These are phyloP conservation scores for Ogataea trehalophila DNA, from an alignment of 805 yeast species.

Conservation along the genomic window DNA sequence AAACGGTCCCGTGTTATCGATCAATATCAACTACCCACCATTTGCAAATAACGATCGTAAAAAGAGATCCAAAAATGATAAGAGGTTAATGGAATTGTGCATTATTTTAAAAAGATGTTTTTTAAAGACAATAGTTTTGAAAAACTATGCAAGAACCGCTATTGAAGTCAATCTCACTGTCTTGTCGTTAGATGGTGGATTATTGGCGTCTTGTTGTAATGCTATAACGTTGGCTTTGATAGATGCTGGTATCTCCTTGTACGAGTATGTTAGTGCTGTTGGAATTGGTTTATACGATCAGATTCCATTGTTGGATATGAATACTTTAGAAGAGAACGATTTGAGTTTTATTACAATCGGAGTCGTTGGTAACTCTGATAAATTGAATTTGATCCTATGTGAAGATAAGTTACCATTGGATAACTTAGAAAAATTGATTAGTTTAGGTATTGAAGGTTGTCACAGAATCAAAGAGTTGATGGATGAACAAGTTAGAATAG, in stretches of 20 bases:
- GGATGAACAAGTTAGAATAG: constrained; percentile 79
- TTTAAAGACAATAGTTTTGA: constrained; percentile 65
- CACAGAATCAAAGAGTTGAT: constrained; percentile 76
- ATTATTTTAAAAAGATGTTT: constrained; percentile 66
- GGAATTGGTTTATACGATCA: constrained; percentile 77
- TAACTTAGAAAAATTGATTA: constrained; percentile 66
- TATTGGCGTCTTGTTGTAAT: constrained; percentile 73
- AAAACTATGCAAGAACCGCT: constrained; percentile 76
- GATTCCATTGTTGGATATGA: constrained; percentile 74
- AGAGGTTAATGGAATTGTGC: constrained; percentile 61
- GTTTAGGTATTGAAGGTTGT: constrained; percentile 83
- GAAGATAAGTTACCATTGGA: constrained; percentile 88
- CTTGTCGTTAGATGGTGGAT: constrained; percentile 85
- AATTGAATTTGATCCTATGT: constrained; percentile 66
- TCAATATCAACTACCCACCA: constrained; percentile 69
- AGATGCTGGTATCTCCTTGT: constrained; percentile 94
- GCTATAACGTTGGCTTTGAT: constrained; percentile 85
- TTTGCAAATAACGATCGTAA: constrained; percentile 76
- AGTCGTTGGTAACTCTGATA: constrained; percentile 75
- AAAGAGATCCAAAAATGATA: constrained; percentile 61
- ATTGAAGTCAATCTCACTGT: constrained; percentile 75
- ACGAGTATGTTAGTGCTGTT: constrained; percentile 80
- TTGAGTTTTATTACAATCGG: constrained; percentile 80
- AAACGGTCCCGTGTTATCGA: constrained; percentile 55
- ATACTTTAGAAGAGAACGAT: constrained; percentile 77